A percentile compares a stretch with the other conserved stretches of the same genome.
phyloP scores from a whole-genome alignment of 2,329 filamentous ascomycete species.

The Fusarium aywerte region DNA sequence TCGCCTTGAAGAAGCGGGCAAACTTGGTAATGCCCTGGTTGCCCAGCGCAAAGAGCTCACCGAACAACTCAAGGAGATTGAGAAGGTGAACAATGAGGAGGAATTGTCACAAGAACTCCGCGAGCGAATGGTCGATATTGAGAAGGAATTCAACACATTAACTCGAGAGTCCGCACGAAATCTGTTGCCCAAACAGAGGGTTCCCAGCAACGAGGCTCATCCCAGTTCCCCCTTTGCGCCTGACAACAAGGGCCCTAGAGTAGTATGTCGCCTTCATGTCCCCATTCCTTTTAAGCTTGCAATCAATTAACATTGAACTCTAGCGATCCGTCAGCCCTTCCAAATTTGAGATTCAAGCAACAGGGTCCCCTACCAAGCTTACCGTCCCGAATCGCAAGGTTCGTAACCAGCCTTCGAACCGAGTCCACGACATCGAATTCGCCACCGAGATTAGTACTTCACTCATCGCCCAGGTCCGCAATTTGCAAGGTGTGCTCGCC shows the following conservation, averaged over 20 bases:
- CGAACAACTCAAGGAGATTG: constrained; percentile 85
- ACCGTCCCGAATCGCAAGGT: constrained; percentile 87
- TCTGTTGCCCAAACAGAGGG: constrained; percentile 85
- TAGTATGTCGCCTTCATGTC: constrained; percentile 58
- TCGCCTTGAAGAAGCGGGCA: constrained; percentile 89
- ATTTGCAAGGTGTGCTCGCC: constrained; percentile 83
- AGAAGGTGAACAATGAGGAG: constrained; percentile 77
- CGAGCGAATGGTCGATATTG: constrained; percentile 84
- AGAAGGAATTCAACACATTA: constrained; percentile 95
- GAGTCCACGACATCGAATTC: constrained; percentile 96
- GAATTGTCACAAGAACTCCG: constrained; percentile 86
- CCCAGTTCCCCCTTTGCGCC: constrained; percentile 64
- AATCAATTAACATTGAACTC: constrained; percentile 23
- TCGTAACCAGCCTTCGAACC: constrained; percentile 87
- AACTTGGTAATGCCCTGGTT: constrained; percentile 86
- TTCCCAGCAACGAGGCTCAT: constrained; percentile 73
- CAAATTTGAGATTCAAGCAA: constrained; percentile 85
- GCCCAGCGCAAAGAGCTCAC: constrained; percentile 86
- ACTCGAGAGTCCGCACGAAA: constrained; percentile 89
- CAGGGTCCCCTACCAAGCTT: constrained; percentile 88
- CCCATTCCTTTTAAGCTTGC: background rate
- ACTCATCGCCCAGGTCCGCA: constrained; percentile 90
- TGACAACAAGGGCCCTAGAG: constrained; percentile 63
- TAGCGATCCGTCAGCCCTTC: constrained; percentile 78
- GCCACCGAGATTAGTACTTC: constrained; percentile 98